These are phyloP conservation scores for Suillus decipiens DNA, from an alignment of 768 basidiomycete genomes.

Conservation along the genomic window DNA sequence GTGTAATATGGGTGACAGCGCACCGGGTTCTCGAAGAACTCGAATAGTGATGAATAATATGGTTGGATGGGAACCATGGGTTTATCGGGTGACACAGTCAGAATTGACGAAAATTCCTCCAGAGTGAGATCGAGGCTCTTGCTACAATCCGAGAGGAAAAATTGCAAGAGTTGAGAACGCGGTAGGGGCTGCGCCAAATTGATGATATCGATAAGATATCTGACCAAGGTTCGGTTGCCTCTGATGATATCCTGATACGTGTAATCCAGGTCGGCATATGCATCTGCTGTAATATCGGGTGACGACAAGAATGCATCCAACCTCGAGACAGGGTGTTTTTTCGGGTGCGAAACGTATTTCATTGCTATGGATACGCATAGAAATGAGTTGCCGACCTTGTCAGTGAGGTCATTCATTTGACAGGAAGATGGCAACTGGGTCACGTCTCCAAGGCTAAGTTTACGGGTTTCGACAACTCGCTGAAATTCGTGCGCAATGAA, in stretches of 20 bases:
- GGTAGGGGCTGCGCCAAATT: neutral
- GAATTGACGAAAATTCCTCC: neutral
- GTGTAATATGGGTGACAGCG: neutral
- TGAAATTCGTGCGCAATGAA: neutral
- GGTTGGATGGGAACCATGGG: neutral
- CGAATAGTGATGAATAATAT: neutral
- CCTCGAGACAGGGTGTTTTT: neutral
- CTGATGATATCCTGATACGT: neutral
- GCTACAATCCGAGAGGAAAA: neutral
- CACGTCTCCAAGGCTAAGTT: neutral
- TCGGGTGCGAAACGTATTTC: neutral
- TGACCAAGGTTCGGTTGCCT: neutral
- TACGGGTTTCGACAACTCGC: neutral
- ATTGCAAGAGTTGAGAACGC: neutral
- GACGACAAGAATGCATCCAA: neutral
- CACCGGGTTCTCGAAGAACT: neutral
- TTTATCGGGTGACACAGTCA: neutral
- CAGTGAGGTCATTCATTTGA: neutral
- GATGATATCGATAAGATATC: neutral
- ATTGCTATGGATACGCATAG: neutral
- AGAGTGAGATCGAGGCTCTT: neutral
- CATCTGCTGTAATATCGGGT: neutral
- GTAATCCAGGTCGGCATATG: neutral
- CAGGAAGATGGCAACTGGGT: neutral
- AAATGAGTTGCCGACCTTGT: neutral